Conservation (phyloP, 768 basidiomycete genomes). For the Candolleomyces aberdarensis region DNA sequence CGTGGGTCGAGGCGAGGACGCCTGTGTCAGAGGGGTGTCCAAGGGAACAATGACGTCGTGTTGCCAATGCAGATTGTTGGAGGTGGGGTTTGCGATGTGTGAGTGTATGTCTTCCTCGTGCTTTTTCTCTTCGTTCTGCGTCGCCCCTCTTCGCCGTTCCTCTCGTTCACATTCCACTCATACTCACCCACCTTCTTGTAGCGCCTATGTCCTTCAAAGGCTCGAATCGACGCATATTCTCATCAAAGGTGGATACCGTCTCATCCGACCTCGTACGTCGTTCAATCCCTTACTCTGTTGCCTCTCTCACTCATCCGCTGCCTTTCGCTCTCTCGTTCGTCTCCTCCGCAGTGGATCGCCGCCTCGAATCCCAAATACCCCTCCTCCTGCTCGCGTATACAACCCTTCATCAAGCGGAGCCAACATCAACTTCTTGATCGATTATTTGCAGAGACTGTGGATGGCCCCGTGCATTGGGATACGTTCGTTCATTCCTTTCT, state of each 20-base stretch:
- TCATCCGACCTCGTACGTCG: conserved; percentile 72
- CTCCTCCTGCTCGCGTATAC: conserved; percentile 52
- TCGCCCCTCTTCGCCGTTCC: neutral
- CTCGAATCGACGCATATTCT: conserved; percentile 41
- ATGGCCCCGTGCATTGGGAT: conserved; percentile 73
- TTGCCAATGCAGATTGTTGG: no score
- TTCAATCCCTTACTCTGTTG: neutral
- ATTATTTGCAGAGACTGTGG: conserved; percentile 58
- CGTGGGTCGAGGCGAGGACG: no score
- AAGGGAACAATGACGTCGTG: neutral
- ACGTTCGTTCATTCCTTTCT: no score
- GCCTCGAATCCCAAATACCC: conserved; percentile 63
- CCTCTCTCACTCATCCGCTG: neutral
- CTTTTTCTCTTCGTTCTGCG: no score
- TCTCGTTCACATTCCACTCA: neutral
- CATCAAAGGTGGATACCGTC: conserved; percentile 76
- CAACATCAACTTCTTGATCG: conserved; percentile 40
- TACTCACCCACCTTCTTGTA: conserved; percentile 22
- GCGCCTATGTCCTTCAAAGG: conserved; percentile 60
- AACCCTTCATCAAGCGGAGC: conserved; percentile 45
- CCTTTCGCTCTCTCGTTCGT: no score
- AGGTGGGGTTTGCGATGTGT: no score
- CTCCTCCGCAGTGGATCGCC: conserved; percentile 76
- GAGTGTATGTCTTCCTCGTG: no score
- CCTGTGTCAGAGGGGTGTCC: neutral